Evolutionary conservation across 805 yeast genomes (phyloP).

Genomic region (Trichomonascus vanleenenianus): DNA sequence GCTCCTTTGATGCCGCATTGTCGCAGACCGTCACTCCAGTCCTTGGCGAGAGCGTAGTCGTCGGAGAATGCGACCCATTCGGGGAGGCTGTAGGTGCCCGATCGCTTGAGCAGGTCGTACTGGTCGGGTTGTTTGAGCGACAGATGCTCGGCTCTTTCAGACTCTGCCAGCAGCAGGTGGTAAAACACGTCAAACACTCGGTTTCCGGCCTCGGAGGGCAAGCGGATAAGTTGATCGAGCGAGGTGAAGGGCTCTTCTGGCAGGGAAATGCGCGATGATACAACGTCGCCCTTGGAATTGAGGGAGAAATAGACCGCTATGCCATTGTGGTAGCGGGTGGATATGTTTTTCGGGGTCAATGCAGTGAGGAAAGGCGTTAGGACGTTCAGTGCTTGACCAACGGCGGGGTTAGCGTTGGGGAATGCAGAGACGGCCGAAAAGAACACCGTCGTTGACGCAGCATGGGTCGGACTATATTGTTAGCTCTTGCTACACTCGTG

Average conservation of each 20-base stretch:
- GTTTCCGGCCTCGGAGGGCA: conserved; percentile 20
- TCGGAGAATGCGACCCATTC: conserved; percentile 31
- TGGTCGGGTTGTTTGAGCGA: conserved; percentile 24
- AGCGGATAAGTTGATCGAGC: conserved; percentile 26
- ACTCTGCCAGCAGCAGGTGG: conserved; percentile 27
- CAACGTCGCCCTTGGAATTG: conserved; percentile 25
- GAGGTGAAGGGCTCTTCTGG: conserved; percentile 25
- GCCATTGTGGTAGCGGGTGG: conserved; percentile 30
- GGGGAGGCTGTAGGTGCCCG: conserved; percentile 27
- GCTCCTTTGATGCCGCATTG: conserved; percentile 30
- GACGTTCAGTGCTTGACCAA: conserved; percentile 29
- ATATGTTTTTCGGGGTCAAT: conserved; percentile 29
- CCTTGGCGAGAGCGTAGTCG: conserved; percentile 32
- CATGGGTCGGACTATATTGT: conserved; percentile 21
- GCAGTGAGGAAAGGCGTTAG: conserved; percentile 32
- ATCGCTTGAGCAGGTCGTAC: conserved; percentile 24
- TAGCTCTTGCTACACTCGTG: not conserved
- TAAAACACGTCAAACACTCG: conserved; percentile 32
- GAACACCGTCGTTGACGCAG: conserved; percentile 27
- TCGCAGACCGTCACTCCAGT: conserved; percentile 32
- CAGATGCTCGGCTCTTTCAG: conserved; percentile 25
- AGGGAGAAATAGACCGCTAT: conserved; percentile 25
- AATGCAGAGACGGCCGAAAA: conserved; percentile 25
- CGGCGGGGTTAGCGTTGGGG: conserved; percentile 29
- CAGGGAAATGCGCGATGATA: conserved; percentile 25